Percentiles rank a stretch among this genome's conserved stretches.
Evolutionary conservation across 352 stramenopile genomes (phyloP).

Genomic region (Phytopythium sindhum): DNA sequence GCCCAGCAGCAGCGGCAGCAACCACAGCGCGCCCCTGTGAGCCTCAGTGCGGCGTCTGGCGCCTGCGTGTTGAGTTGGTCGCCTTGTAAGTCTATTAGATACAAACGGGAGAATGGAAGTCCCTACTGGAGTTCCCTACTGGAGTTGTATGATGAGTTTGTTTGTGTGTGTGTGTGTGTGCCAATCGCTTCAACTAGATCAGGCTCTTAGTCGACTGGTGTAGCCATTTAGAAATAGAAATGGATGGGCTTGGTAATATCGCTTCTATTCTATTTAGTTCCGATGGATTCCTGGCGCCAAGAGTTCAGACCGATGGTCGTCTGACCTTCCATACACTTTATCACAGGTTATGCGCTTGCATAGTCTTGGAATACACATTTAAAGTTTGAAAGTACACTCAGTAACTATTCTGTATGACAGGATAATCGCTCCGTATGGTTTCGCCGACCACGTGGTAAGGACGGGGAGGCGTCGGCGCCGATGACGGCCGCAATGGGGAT

Average conservation of each 20-base stretch:
- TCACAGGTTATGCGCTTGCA: too few relatives aligned
- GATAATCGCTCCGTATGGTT: background rate
- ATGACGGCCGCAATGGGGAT: background rate
- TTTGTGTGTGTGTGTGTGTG: too few relatives aligned
- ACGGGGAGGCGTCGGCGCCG: background rate
- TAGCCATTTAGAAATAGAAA: conserved; percentile 12
- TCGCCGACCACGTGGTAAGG: background rate
- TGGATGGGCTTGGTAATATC: too few relatives aligned
- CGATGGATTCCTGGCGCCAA: too few relatives aligned
- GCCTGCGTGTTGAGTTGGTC: background rate
- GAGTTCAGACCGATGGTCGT: too few relatives aligned
- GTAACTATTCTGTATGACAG: conserved; percentile 7
- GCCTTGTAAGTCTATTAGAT: background rate
- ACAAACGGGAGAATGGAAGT: background rate
- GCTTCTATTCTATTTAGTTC: too few relatives aligned
- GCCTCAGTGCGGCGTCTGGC: background rate
- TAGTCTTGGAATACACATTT: too few relatives aligned
- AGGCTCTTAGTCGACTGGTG: background rate
- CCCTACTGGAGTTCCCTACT: too few relatives aligned
- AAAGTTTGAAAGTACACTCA: background rate
- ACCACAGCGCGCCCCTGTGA: conserved; percentile 28
- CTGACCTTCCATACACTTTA: too few relatives aligned
- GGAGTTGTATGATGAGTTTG: too few relatives aligned
- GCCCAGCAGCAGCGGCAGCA: conserved; percentile 25
- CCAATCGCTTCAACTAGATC: background rate